Evolutionary conservation across 805 yeast genomes (phyloP).

Genomic region (Saccharomycopsis schoenii): DNA sequence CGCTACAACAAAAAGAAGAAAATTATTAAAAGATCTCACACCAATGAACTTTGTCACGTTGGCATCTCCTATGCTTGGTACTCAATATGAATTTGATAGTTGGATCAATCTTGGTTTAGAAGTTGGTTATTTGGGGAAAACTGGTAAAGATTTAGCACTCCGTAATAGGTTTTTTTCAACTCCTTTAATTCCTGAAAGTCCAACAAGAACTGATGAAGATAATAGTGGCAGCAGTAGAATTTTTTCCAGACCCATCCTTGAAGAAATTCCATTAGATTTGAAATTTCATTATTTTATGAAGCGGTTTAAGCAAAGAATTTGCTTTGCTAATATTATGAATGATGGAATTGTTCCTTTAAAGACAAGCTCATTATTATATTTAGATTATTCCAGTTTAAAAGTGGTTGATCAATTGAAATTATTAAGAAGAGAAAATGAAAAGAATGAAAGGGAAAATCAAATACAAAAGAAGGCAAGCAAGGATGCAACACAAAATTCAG

Average conservation of each 20-base stretch:
- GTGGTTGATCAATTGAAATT: constrained; percentile 30
- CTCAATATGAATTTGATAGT: constrained; percentile 78
- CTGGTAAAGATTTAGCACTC: constrained; percentile 85
- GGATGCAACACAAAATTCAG: background rate
- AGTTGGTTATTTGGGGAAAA: constrained; percentile 83
- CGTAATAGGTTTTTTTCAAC: constrained; percentile 26
- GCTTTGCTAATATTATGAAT: constrained; percentile 82
- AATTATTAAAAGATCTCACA: constrained; percentile 8
- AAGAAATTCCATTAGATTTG: constrained; percentile 62
- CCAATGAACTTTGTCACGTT: constrained; percentile 75
- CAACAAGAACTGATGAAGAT: constrained; percentile 21
- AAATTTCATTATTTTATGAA: constrained; percentile 35
- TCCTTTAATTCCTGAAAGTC: background rate
- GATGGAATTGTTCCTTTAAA: constrained; percentile 95
- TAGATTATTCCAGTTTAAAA: constrained; percentile 74
- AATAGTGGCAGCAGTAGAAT: background rate
- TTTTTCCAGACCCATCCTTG: constrained; percentile 50
- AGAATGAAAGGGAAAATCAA: background rate
- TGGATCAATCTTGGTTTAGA: constrained; percentile 77
- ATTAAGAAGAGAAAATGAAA: constrained; percentile 7
- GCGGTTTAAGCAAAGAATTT: constrained; percentile 58
- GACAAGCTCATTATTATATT: constrained; percentile 73
- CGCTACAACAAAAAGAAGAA: background rate
- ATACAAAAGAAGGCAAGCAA: background rate
- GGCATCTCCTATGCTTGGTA: constrained; percentile 86